Evolutionary conservation across 768 basidiomycete species (phyloP), one percentile per base, ranked within the genome.

Genomic region (Boletus vinaceobasis): DNA sequence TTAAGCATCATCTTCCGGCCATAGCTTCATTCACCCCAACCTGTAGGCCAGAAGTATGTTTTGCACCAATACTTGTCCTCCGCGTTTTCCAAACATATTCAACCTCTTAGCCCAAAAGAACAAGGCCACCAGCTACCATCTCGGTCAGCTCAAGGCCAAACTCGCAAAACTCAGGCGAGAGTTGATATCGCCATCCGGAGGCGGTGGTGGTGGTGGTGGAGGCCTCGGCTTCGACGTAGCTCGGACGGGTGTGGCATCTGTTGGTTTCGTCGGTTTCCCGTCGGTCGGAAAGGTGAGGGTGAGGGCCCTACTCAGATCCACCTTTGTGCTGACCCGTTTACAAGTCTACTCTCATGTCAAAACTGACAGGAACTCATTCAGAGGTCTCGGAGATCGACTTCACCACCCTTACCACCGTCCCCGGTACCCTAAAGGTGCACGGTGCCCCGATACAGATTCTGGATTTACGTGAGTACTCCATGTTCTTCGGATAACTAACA

Each of bases 201-300:
- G 91, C 21, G 87, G 92, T 10, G 95, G 95, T 0, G 94, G 95
- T 0, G 94, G 95, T 0, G 93, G 90, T 0, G 86, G 81, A 1
- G 96, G 95, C 29, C 60, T 93, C 11, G 97, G 97, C 40, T 99
- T 99, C 77, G 97, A 99, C 80, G 97, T 99, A 36, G 96, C 96
- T 39, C 82, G 93, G 70, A 99, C 97, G 17, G 97, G 97, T 70
- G 88, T 99, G 63, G 97, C 96, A 19, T 93, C 94, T 29, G 94
- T 98, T 31, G 95, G 95, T 31, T 97, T 96, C 65, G 86, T 88
- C 42, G 87, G 90, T 26, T 88, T 94, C 69, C 93, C 93, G 21
- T 94, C 92, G n/a, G 93, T 95, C 15, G 93, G 93, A 72, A 95
- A 95, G 82, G 93, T 87, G 47, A 48, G 58, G 38, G 23, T 42